A percentile compares a stretch with the other conserved stretches of the same genome.
phyloP scores from a whole-genome alignment of 1,284 basidiomycete species.

The Retiboletus flavoniger region DNA sequence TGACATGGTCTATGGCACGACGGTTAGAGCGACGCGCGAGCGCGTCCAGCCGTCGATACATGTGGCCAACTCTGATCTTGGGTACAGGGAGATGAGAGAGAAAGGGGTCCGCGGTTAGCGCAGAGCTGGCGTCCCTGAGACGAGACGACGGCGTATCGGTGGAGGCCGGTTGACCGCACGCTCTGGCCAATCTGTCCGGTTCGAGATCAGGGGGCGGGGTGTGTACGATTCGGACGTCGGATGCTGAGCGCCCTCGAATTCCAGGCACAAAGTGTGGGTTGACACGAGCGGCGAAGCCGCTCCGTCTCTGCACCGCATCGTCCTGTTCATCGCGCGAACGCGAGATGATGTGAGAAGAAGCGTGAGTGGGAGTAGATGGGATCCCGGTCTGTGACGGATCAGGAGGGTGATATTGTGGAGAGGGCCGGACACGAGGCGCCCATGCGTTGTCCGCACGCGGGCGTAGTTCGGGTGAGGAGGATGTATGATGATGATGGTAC shows the following conservation, averaged over 20 bases:
- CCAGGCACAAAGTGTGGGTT: slow-evolving; percentile 13
- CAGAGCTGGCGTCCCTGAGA: neutral
- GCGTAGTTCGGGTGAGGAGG: slow-evolving; percentile 28
- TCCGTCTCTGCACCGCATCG: slow-evolving; percentile 6
- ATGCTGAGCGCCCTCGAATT: slow-evolving; percentile 24
- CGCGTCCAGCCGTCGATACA: slow-evolving; percentile 29
- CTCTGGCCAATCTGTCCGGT: slow-evolving; percentile 30
- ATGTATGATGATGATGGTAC: slow-evolving; percentile 25
- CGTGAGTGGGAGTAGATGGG: neutral
- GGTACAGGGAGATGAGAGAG: slow-evolving; percentile 15
- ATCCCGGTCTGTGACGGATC: slow-evolving; percentile 8
- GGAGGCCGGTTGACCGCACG: slow-evolving; percentile 26
- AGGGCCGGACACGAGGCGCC: slow-evolving; percentile 24
- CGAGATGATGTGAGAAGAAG: slow-evolving; percentile 11
- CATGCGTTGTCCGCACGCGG: slow-evolving; percentile 23
- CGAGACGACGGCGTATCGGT: slow-evolving; percentile 2
- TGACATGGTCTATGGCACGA: slow-evolving; percentile 31
- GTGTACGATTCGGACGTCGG: slow-evolving; percentile 24
- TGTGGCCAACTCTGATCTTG: slow-evolving; percentile 18
- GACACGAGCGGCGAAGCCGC: slow-evolving; percentile 16
- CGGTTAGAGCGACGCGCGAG: slow-evolving; percentile 24
- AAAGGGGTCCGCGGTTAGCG: neutral
- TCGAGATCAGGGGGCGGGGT: slow-evolving; percentile 31
- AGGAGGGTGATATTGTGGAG: slow-evolving; percentile 13
- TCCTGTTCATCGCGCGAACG: slow-evolving; percentile 15